Conservation (phyloP, 768 basidiomycete genomes). For the Phylloporus arenicola region DNA sequence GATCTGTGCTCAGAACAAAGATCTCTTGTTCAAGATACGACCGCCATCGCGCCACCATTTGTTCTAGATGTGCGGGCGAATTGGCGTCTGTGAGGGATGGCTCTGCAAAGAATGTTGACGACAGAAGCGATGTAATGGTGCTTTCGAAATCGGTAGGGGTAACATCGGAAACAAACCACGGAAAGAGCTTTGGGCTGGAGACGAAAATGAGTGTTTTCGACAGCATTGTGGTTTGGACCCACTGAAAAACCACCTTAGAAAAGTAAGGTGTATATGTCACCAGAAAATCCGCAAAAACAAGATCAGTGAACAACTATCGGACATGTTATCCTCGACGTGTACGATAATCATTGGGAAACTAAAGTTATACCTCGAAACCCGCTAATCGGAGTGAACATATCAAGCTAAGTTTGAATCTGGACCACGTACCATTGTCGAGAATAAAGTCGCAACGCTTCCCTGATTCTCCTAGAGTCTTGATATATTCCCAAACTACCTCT, state of each 20-base stretch:
- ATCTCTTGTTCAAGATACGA: slow-evolving; percentile 60
- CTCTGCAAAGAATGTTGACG: slow-evolving; percentile 52
- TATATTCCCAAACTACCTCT: slow-evolving; percentile 63
- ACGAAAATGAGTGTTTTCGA: slow-evolving; percentile 9
- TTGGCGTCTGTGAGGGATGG: slow-evolving; percentile 20
- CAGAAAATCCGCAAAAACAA: slow-evolving; percentile 90
- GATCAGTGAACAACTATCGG: slow-evolving; percentile 79
- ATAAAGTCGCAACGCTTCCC: slow-evolving; percentile 69
- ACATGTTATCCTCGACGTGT: background rate
- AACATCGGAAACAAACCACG: slow-evolving; percentile 97
- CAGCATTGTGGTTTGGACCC: slow-evolving; percentile 20
- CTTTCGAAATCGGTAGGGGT: slow-evolving; percentile 76
- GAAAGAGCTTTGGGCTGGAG: slow-evolving; percentile 82
- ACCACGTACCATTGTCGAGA: slow-evolving; percentile 74
- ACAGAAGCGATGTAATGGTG: slow-evolving; percentile 53
- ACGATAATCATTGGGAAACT: background rate
- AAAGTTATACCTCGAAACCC: slow-evolving; percentile 72
- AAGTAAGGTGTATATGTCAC: slow-evolving; percentile 85
- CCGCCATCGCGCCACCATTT: slow-evolving; percentile 69
- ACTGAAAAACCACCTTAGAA: slow-evolving; percentile 87
- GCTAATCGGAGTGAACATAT: slow-evolving; percentile 39
- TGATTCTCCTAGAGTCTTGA: slow-evolving; percentile 47
- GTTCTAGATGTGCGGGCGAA: slow-evolving; percentile 40
- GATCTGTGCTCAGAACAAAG: slow-evolving; percentile 56
- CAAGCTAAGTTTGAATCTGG: background rate